Conservation (phyloP, 2,329 filamentous ascomycete species). For the Diaporthe caulivora region DNA sequence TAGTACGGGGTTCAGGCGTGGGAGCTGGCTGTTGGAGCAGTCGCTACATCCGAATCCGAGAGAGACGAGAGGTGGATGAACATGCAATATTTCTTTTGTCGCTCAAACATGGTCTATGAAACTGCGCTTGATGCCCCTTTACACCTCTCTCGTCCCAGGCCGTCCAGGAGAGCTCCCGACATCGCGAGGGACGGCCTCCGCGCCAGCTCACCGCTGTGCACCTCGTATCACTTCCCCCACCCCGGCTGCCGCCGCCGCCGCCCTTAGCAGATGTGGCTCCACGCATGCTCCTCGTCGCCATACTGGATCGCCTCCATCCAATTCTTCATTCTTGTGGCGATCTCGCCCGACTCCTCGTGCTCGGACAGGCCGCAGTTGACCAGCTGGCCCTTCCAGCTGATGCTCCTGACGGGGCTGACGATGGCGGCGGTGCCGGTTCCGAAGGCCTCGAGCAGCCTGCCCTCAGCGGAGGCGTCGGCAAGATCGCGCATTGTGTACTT, state of each 20-base stretch:
- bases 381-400: conserved; percentile 86
- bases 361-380: conserved; percentile 87
- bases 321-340: conserved; percentile 89
- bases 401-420: conserved; percentile 88
- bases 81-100: conserved; percentile 37
- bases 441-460: conserved; percentile 91
- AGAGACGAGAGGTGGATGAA: conserved; percentile 23
- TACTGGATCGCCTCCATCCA: conserved; percentile 98
- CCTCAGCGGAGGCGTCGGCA: conserved; percentile 83
- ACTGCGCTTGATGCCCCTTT: neutral
- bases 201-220: neutral
- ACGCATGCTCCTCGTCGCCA: conserved; percentile 90
- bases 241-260: neutral
- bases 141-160: neutral
- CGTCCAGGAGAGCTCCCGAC: neutral
- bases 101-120: conserved; percentile 25
- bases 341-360: conserved; percentile 86
- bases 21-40: conserved; percentile 30
- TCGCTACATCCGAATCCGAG: conserved; percentile 13
- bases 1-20: conserved; percentile 29
- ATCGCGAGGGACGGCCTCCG: neutral
- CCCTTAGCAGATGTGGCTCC: conserved; percentile 75
- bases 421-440: conserved; percentile 94
- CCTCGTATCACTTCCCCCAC: neutral
- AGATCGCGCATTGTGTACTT: conserved; percentile 94